Evolutionary conservation across 805 yeast genomes (phyloP).

Genomic region (Lachancea sp.): DNA sequence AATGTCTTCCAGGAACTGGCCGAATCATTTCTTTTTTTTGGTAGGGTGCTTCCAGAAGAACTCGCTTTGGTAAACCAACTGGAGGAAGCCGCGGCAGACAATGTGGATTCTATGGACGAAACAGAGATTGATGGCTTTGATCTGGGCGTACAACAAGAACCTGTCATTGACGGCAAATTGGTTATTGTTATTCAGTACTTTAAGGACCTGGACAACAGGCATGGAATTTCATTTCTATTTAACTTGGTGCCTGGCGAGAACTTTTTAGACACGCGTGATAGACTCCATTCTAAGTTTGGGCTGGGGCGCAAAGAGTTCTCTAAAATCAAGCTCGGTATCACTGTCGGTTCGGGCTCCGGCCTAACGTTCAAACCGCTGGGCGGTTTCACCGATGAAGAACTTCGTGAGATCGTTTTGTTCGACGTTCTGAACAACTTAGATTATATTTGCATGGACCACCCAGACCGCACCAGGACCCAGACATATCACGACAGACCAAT

Average conservation of each 20-base stretch:
- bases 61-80: constrained; percentile 22
- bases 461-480: constrained; percentile 66
- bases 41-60: constrained; percentile 42
- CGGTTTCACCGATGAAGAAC: constrained; percentile 48
- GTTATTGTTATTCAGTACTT: constrained; percentile 72
- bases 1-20: constrained; percentile 36
- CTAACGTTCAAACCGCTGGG: constrained; percentile 33
- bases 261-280: constrained; percentile 51
- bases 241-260: constrained; percentile 62
- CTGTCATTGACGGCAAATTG: constrained; percentile 33
- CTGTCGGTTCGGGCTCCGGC: constrained; percentile 29
- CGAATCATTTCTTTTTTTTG: constrained; percentile 37
- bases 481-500: constrained; percentile 52
- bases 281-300: constrained; percentile 68
- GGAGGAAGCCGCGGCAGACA: constrained; percentile 18
- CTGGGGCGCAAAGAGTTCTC: constrained; percentile 74
- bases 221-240: constrained; percentile 83
- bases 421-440: constrained; percentile 47
- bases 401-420: constrained; percentile 40
- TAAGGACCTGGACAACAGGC: constrained; percentile 57
- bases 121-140: constrained; percentile 19
- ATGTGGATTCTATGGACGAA: constrained; percentile 12
- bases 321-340: constrained; percentile 50
- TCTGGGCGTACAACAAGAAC: constrained; percentile 16
- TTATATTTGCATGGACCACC: constrained; percentile 76